Percentiles rank a stretch among this genome's conserved stretches.
Conservation (phyloP, 2,329 filamentous ascomycete species). For the Microsporum ferrugineum region DNA sequence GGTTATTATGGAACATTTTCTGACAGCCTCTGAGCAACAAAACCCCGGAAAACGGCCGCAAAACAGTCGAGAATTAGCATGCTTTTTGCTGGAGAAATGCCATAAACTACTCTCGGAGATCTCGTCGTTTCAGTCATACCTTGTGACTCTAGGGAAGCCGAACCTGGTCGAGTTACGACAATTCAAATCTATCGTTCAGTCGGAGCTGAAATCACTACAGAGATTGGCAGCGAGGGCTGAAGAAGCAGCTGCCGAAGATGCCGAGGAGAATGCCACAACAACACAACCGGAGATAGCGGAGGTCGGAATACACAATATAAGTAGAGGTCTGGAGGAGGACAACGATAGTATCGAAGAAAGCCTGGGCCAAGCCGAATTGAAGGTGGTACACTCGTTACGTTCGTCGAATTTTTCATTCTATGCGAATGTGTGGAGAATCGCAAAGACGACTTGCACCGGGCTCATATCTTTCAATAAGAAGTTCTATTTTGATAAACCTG, state of each 20-base stretch:
- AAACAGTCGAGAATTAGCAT: slow-evolving; percentile 16
- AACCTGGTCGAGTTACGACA: slow-evolving; percentile 40
- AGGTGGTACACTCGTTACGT: slow-evolving; percentile 45
- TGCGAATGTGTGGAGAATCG: slow-evolving; percentile 51
- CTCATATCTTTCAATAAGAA: slow-evolving; percentile 48
- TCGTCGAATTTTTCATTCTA: slow-evolving; percentile 58
- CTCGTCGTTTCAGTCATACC: slow-evolving; percentile 33
- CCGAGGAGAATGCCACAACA: slow-evolving; percentile 10
- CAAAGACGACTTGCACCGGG: slow-evolving; percentile 44
- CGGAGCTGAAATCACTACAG: slow-evolving; percentile 40
- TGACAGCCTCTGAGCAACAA: background rate
- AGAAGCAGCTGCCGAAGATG: slow-evolving; percentile 12
- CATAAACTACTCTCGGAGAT: slow-evolving; percentile 36
- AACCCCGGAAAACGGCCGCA: background rate
- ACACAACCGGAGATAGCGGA: slow-evolving; percentile 6
- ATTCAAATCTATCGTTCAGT: slow-evolving; percentile 38
- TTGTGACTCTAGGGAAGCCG: slow-evolving; percentile 34
- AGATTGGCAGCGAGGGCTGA: slow-evolving; percentile 28
- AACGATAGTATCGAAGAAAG: slow-evolving; percentile 16
- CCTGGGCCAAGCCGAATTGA: slow-evolving; percentile 19
- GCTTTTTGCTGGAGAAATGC: slow-evolving; percentile 29
- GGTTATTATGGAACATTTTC: background rate
- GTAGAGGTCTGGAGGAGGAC: slow-evolving; percentile 14
- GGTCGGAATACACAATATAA: slow-evolving; percentile 5
- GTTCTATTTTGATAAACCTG: slow-evolving; percentile 37